Evolutionary conservation across 768 basidiomycete species (phyloP).

Genomic region (Termitomyces sp.): DNA sequence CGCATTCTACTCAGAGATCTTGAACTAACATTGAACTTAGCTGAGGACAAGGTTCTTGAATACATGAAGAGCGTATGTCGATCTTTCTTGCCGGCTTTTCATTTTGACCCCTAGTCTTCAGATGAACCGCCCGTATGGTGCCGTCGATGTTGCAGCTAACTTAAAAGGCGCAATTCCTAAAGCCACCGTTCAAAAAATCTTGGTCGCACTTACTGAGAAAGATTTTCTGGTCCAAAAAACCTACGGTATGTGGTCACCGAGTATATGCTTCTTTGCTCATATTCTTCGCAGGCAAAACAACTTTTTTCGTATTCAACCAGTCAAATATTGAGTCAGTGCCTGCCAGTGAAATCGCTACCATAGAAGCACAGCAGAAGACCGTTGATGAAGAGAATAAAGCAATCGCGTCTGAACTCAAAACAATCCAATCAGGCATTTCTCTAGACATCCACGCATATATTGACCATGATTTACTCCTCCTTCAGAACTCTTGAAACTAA

Average conservation of each 20-base stretch:
- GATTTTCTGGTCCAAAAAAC: slow-evolving; percentile 78
- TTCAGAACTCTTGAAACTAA: slow-evolving; percentile 64
- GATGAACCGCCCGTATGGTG: slow-evolving; percentile 95
- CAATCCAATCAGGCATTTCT: slow-evolving; percentile 38
- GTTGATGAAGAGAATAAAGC: slow-evolving; percentile 60
- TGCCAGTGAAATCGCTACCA: slow-evolving; percentile 51
- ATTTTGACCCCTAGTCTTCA: slow-evolving; percentile 25
- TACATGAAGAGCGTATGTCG: slow-evolving; percentile 68
- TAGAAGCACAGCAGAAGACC: slow-evolving; percentile 57
- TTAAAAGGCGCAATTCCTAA: slow-evolving; percentile 88
- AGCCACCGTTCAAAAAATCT: slow-evolving; percentile 79
- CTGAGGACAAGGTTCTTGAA: slow-evolving; percentile 72
- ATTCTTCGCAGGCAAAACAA: slow-evolving; percentile 63
- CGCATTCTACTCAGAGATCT: neutral
- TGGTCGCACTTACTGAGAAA: slow-evolving; percentile 79
- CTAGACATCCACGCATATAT: slow-evolving; percentile 8
- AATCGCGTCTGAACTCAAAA: slow-evolving; percentile 49
- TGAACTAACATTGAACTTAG: slow-evolving; percentile 29
- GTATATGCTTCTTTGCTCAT: slow-evolving; percentile 15
- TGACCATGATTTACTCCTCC: slow-evolving; percentile 13
- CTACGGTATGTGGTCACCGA: slow-evolving; percentile 53
- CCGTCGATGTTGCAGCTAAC: slow-evolving; percentile 89
- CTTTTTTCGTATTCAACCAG: slow-evolving; percentile 87
- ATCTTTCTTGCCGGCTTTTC: slow-evolving; percentile 2
- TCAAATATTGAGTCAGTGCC: slow-evolving; percentile 64